These are phyloP conservation scores for Trypanosoma vivax DNA, from an alignment of 208 protist genomes.

Conservation along the genomic window DNA sequence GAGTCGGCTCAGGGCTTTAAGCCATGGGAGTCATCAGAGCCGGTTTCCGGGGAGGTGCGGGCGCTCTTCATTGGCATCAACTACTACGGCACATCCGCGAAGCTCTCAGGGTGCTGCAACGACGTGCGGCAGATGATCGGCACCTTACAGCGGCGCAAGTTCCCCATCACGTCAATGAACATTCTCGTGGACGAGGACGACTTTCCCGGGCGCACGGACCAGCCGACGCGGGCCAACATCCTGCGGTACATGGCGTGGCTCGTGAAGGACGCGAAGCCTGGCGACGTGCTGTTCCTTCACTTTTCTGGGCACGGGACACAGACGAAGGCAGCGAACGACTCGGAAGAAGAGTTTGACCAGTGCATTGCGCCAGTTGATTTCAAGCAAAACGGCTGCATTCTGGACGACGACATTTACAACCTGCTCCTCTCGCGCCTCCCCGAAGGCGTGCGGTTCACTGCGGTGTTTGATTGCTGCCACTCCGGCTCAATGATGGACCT, in stretches of 20 bases:
- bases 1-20: slow-evolving; percentile 25
- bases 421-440: slow-evolving; percentile 43
- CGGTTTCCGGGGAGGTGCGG: slow-evolving; percentile 26
- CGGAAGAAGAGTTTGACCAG: slow-evolving; percentile 72
- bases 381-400: slow-evolving; percentile 36
- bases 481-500: slow-evolving; percentile 77
- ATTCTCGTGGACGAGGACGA: slow-evolving; percentile 64
- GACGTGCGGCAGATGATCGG: slow-evolving; percentile 46
- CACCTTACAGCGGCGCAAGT: slow-evolving; percentile 48
- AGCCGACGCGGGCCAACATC: slow-evolving; percentile 56
- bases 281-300: slow-evolving; percentile 76
- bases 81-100: slow-evolving; percentile 51
- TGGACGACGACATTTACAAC: slow-evolving; percentile 69
- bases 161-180: slow-evolving; percentile 37
- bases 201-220: slow-evolving; percentile 30
- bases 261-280: slow-evolving; percentile 39
- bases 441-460: slow-evolving; percentile 55
- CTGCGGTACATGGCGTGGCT: slow-evolving; percentile 72
- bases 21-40: slow-evolving; percentile 18
- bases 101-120: slow-evolving; percentile 69
- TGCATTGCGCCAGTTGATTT: slow-evolving; percentile 71
- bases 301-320: slow-evolving; percentile 80
- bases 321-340: slow-evolving; percentile 31
- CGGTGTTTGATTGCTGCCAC: slow-evolving; percentile 89
- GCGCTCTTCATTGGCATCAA: slow-evolving; percentile 73